Conservation (phyloP, 148 eudicot species). For the Cornus florida region DNA sequence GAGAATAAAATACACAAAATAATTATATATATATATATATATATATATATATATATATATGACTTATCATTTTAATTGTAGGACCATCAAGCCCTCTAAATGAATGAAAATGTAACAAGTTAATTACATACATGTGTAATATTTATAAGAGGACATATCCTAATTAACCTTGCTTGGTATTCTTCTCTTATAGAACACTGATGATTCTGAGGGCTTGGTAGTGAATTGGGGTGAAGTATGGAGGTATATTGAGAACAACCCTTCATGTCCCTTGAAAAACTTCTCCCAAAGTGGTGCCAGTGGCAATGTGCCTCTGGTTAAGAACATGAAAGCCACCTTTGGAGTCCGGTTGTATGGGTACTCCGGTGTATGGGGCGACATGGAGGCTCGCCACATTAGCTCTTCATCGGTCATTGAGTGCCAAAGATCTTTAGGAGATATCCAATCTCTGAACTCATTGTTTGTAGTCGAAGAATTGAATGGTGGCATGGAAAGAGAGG, state of each 20-base stretch:
- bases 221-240: constrained; percentile 57
- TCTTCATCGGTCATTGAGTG: constrained; percentile 67
- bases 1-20: too few species aligned
- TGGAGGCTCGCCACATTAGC: constrained; percentile 61
- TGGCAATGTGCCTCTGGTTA: constrained; percentile 58
- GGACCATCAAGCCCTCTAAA: too few species aligned
- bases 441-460: constrained; percentile 7
- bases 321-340: constrained; percentile 84
- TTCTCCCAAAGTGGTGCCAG: constrained; percentile 76
- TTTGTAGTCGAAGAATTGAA: constrained; percentile 6
- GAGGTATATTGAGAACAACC: constrained; percentile 70
- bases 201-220: constrained; percentile 36
- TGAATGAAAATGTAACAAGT: too few species aligned
- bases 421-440: constrained; percentile 40
- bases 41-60: too few species aligned
- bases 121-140: too few species aligned
- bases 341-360: constrained; percentile 33
- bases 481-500: too few species aligned
- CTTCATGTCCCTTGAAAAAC: constrained; percentile 71
- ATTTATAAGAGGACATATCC: too few species aligned
- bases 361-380: constrained; percentile 32
- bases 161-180: constrained; percentile 67
- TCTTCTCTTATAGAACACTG: constrained; percentile 63
- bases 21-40: too few species aligned
- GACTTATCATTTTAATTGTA: too few species aligned